phyloP scores from a whole-genome alignment of 768 basidiomycete species.

The Floccularia luteovirens region DNA sequence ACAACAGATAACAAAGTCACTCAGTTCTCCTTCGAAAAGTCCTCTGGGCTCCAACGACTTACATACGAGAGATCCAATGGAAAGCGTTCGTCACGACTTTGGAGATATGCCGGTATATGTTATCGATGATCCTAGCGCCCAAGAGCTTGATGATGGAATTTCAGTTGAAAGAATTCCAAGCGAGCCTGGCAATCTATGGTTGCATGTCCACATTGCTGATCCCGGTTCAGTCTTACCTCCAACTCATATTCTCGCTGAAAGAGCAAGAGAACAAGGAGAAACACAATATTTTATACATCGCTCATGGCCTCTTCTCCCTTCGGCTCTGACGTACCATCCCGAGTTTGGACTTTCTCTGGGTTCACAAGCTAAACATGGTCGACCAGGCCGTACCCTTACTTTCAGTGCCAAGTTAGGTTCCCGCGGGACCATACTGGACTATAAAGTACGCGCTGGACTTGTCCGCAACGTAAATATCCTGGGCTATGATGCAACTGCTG shows the following conservation, averaged over 20 bases:
- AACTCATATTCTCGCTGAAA: slow-evolving; percentile 48
- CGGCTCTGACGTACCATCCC: slow-evolving; percentile 37
- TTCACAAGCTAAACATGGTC: slow-evolving; percentile 17
- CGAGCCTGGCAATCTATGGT: slow-evolving; percentile 61
- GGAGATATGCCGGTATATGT: slow-evolving; percentile 76
- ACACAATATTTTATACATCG: slow-evolving; percentile 62
- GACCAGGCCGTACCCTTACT: slow-evolving; percentile 56
- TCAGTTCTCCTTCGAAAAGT: slow-evolving; percentile 13
- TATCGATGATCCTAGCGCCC: slow-evolving; percentile 71
- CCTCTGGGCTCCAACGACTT: slow-evolving; percentile 59
- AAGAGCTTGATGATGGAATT: slow-evolving; percentile 92
- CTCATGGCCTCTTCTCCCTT: slow-evolving; percentile 70
- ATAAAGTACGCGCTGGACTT: slow-evolving; percentile 62
- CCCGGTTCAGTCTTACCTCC: slow-evolving; percentile 77
- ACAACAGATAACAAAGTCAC: too few relatives aligned
- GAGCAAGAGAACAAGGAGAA: slow-evolving; percentile 43
- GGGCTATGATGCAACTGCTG: slow-evolving; percentile 66
- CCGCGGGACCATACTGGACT: slow-evolving; percentile 61
- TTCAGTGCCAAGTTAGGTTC: slow-evolving; percentile 70
- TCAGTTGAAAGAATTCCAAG: slow-evolving; percentile 66
- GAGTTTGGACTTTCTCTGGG: slow-evolving; percentile 33
- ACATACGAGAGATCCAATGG: slow-evolving; percentile 54
- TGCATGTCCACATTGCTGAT: slow-evolving; percentile 92
- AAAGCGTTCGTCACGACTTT: slow-evolving; percentile 78
- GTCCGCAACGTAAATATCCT: slow-evolving; percentile 59